phyloP scores from a whole-genome alignment of 2,329 filamentous ascomycete species.

The Verticillium isaacii region DNA sequence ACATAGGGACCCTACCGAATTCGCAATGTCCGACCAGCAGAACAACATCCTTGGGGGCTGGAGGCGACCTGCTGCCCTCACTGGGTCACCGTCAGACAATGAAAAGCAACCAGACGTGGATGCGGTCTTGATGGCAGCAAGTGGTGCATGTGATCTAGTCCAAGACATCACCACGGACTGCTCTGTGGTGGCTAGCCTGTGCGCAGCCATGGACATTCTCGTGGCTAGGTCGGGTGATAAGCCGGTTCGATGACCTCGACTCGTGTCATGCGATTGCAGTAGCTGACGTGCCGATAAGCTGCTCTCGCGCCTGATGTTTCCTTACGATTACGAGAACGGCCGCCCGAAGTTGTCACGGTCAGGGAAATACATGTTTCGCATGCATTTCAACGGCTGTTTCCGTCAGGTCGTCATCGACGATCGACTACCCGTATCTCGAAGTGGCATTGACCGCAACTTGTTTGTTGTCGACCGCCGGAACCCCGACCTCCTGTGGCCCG shows the following conservation, averaged over 20 bases:
- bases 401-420: conserved; percentile 87
- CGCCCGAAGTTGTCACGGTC: conserved; percentile 64
- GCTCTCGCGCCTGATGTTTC: conserved; percentile 68
- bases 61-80: conserved; percentile 69
- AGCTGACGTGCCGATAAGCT: conserved; percentile 41
- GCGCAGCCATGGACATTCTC: conserved; percentile 69
- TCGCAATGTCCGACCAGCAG: conserved; percentile 73
- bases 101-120: conserved; percentile 25
- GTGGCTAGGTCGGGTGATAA: conserved; percentile 66
- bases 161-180: conserved; percentile 96
- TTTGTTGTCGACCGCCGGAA: conserved; percentile 86
- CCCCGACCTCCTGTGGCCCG: conserved; percentile 81
- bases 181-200: conserved; percentile 93
- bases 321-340: conserved; percentile 57
- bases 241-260: conserved; percentile 46
- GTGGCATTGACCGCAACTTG: conserved; percentile 60
- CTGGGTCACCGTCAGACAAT: conserved; percentile 29
- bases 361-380: conserved; percentile 86
- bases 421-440: conserved; percentile 69
- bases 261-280: background rate
- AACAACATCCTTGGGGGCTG: conserved; percentile 74
- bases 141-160: conserved; percentile 70
- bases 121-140: conserved; percentile 49
- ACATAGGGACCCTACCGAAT: conserved; percentile 60
- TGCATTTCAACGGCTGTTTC: conserved; percentile 94